These are phyloP conservation scores for Cenococcum geophilum DNA, from an alignment of 495 filamentous ascomycete species.

Conservation along the genomic window DNA sequence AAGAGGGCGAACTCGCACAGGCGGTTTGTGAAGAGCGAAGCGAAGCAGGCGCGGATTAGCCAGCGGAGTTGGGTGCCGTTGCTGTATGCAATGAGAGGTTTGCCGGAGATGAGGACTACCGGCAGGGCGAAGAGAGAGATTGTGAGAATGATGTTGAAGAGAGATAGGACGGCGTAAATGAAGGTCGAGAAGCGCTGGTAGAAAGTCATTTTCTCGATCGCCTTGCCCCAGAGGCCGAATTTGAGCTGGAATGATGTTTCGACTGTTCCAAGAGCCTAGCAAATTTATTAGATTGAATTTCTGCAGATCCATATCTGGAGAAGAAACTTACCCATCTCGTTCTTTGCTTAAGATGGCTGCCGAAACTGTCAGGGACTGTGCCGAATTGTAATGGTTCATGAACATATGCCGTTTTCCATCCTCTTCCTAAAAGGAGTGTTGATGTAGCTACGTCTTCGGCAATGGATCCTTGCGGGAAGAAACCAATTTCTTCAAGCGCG, in stretches of 20 bases:
- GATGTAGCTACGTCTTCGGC: slow-evolving; percentile 50
- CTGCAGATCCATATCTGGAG: slow-evolving; percentile 29
- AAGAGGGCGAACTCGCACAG: slow-evolving; percentile 43
- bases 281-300: not conserved
- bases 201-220: slow-evolving; percentile 35
- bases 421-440: slow-evolving; percentile 44
- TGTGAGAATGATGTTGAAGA: slow-evolving; percentile 43
- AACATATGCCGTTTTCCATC: slow-evolving; percentile 49
- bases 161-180: slow-evolving; percentile 42
- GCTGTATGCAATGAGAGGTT: slow-evolving; percentile 44
- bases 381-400: slow-evolving; percentile 50
- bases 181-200: slow-evolving; percentile 28
- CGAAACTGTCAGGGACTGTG: slow-evolving; percentile 46
- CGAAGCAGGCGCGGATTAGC: slow-evolving; percentile 46
- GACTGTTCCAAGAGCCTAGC: slow-evolving; percentile 37
- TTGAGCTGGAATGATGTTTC: slow-evolving; percentile 44
- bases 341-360: slow-evolving; percentile 48
- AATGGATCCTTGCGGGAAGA: slow-evolving; percentile 42
- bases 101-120: slow-evolving; percentile 44
- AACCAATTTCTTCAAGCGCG: slow-evolving; percentile 48
- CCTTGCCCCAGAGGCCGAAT: slow-evolving; percentile 43
- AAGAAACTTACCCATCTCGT: slow-evolving; percentile 35
- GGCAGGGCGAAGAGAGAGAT: slow-evolving; percentile 45
- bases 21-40: slow-evolving; percentile 39
- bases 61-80: slow-evolving; percentile 43